Evolutionary conservation across 352 stramenopile genomes (phyloP), one percentile per base, ranked within the genome.

Genomic region (Phytophthora foliorum): DNA sequence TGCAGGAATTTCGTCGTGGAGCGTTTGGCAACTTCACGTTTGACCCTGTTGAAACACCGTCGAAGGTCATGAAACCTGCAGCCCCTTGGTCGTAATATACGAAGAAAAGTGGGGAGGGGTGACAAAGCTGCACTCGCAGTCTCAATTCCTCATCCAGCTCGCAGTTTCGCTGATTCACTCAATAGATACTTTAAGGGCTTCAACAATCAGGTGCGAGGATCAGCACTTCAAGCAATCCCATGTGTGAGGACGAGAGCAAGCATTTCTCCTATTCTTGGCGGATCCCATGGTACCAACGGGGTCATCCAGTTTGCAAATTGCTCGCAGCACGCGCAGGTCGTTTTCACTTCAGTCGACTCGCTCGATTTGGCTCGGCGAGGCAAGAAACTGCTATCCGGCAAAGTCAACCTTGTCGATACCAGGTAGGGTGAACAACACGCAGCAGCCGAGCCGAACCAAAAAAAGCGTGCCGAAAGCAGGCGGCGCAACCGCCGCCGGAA

Each of bases 21-120:
- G 76, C 80, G 0, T 93, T 95, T 57, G 89, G 89, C 2, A 87
- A 91, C 63, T 95, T 95, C 52, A 96, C 89, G n/a, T 77, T 96
- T 4, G 89, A 96, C 29, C 51, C 78, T 2, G 76, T 95, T 21
- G 62, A 69, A 38, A 50, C 46, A 17, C 21, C 17, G 13, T 5
- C 54, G 29, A 67, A 57, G 31, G 51, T 63, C 52, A 31, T 61
- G 11, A 63, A 62, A 32, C 63, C 52, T 24, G 32, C 58, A 63
- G 41, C 46, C 16, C 21, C 55, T 38, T 63, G 50, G 24, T 50
- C 49, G n/a, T 74, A 74, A 67, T 55, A 60, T 59, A 51, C 41
- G 65, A 64, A 64, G 27, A 32, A 48, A 36, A 46, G 13, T 45
- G 36, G 39, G 19, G 22, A 34, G 11, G 25, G 27, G 34, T 36